phyloP scores from a whole-genome alignment of 768 basidiomycete species.

The Tricholoma saponaceum region DNA sequence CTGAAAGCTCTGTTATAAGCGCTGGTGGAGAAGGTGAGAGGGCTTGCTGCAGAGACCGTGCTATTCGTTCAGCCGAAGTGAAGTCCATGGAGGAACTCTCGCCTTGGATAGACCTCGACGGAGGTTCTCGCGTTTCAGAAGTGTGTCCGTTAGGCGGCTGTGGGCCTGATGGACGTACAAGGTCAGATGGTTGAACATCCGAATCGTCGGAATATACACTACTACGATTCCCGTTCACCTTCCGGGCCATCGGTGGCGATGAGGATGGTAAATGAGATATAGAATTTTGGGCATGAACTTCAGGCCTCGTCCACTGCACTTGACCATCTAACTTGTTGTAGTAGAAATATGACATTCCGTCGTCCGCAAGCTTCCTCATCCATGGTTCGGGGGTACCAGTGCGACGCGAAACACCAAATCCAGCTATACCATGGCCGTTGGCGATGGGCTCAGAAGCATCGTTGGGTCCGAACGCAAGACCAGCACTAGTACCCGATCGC shows the following conservation, averaged over 20 bases:
- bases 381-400: constrained; percentile 77
- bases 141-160: constrained; percentile 24
- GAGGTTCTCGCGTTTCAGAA: constrained; percentile 10
- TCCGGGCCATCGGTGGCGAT: constrained; percentile 24
- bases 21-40: constrained; percentile 57
- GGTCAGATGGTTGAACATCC: constrained; percentile 54
- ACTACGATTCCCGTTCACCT: constrained; percentile 36
- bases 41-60: constrained; percentile 58
- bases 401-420: constrained; percentile 58
- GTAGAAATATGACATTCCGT: constrained; percentile 79
- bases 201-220: constrained; percentile 83
- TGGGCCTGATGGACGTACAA: constrained; percentile 20
- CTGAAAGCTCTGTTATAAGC: constrained; percentile 56
- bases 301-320: constrained; percentile 68
- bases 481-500: constrained; percentile 51
- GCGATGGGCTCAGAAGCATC: constrained; percentile 32
- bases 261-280: constrained; percentile 15
- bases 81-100: constrained; percentile 36
- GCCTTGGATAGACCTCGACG: constrained; percentile 11
- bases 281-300: constrained; percentile 18
- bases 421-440: constrained; percentile 37
- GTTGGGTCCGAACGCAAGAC: constrained; percentile 41
- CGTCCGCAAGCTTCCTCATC: constrained; percentile 75
- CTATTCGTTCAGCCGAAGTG: constrained; percentile 65
- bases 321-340: constrained; percentile 66